Conservation (phyloP, 257 asterid genomes). For the Oldenlandia corymbosa region DNA sequence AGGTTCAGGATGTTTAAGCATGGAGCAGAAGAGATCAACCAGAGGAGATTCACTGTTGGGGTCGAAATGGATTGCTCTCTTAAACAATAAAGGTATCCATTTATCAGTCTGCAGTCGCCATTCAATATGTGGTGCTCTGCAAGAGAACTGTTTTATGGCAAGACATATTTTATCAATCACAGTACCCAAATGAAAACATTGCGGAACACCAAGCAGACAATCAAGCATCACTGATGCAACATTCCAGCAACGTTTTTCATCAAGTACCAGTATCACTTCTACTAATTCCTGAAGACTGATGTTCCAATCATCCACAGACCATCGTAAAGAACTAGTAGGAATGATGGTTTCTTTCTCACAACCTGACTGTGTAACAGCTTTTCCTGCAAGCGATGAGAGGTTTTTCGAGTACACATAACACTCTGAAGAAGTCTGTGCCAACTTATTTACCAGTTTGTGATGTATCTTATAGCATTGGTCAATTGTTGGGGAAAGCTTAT, state of each 20-base stretch:
- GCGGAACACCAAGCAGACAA: constrained; percentile 62
- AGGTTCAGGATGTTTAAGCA: constrained; percentile 91
- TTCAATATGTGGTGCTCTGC: constrained; percentile 64
- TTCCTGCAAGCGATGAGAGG: constrained; percentile 37
- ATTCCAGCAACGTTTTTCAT: constrained; percentile 74
- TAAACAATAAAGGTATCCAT: constrained; percentile 51
- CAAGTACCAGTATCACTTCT: constrained; percentile 54
- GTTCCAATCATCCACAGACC: constrained; percentile 41
- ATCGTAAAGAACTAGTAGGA: constrained; percentile 26
- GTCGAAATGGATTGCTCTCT: constrained; percentile 49
- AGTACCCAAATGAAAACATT: constrained; percentile 43
- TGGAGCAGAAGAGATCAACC: constrained; percentile 54
- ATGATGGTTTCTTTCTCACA: constrained; percentile 29
- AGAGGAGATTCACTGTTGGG: constrained; percentile 51
- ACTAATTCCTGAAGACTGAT: constrained; percentile 59
- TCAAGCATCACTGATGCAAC: constrained; percentile 69
- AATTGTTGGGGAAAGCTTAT: constrained; percentile 53
- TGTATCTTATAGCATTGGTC: constrained; percentile 80
- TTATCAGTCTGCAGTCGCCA: constrained; percentile 80
- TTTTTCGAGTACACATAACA: constrained; percentile 66
- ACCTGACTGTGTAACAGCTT: constrained; percentile 25
- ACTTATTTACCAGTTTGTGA: constrained; percentile 54
- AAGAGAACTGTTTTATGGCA: constrained; percentile 54
- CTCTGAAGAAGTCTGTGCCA: constrained; percentile 63
- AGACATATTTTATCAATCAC: constrained; percentile 46